Evolutionary conservation across 1,284 basidiomycete species (phyloP).

Genomic region (Crepidotus sp.): DNA sequence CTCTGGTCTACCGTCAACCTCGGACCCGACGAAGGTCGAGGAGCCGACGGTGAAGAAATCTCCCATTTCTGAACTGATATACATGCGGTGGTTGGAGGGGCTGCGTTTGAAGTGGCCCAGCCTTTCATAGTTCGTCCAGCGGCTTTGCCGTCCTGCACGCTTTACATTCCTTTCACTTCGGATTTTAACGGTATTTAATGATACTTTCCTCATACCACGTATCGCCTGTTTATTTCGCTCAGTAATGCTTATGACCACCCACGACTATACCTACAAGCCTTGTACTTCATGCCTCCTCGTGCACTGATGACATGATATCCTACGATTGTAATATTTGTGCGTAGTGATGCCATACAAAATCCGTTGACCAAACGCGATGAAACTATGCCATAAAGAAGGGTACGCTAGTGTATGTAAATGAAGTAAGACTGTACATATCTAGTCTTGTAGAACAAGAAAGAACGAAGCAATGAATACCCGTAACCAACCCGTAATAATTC

Average conservation of each 20-base stretch:
- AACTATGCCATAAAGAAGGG: too few relatives aligned
- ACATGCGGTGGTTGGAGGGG: conserved; percentile 93
- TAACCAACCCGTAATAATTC: not conserved
- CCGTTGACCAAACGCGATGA: too few relatives aligned
- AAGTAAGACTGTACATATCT: conserved; percentile 1
- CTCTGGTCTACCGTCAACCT: conserved; percentile 35
- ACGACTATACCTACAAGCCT: conserved; percentile 15
- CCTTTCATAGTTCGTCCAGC: conserved; percentile 33
- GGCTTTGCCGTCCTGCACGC: too few relatives aligned
- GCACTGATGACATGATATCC: conserved; percentile 9
- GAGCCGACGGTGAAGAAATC: conserved; percentile 48
- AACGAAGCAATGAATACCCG: not conserved
- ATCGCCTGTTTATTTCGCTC: conserved; percentile 13
- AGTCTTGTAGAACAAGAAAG: not conserved
- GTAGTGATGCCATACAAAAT: too few relatives aligned
- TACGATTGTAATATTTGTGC: not conserved
- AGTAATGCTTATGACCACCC: conserved; percentile 14
- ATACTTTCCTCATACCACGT: conserved; percentile 1
- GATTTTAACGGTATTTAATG: conserved; percentile 19
- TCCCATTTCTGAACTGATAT: conserved; percentile 88
- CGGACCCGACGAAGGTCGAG: conserved; percentile 26
- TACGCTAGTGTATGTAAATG: not conserved
- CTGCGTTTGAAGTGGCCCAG: conserved; percentile 83
- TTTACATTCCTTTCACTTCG: not conserved
- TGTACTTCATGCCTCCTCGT: conserved; percentile 7